Conservation (phyloP, 129 eudicot species). For the Ambrosia artemisiifolia region DNA sequence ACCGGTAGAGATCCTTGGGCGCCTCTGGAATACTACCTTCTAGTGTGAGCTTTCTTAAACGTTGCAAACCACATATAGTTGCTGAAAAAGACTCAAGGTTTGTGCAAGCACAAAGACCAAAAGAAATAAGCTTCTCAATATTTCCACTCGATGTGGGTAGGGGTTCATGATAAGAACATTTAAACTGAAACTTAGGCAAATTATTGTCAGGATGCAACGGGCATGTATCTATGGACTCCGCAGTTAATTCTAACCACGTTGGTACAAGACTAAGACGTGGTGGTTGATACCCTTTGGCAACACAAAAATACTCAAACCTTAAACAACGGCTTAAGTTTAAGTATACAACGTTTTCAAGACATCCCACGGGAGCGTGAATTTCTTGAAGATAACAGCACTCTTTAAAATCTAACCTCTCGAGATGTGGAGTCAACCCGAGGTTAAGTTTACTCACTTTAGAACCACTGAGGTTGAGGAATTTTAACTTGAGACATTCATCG, state of each 20-base stretch:
- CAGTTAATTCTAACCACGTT: background rate
- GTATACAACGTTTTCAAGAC: background rate
- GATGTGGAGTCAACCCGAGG: background rate
- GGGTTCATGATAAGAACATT: background rate
- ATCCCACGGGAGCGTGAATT: background rate
- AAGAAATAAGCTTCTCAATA: background rate
- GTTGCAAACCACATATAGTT: too few relatives aligned
- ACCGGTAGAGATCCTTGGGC: too few relatives aligned
- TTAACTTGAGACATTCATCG: background rate
- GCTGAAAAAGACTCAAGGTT: too few relatives aligned
- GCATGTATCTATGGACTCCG: background rate
- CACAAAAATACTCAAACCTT: background rate
- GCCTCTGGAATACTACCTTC: too few relatives aligned
- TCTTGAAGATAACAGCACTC: background rate
- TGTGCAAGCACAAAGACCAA: too few relatives aligned
- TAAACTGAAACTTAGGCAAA: background rate
- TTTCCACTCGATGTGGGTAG: background rate
- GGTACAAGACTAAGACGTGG: background rate
- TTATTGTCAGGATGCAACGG: background rate
- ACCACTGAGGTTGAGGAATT: background rate
- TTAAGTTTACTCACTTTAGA: background rate
- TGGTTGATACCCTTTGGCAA: too few relatives aligned
- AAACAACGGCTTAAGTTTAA: background rate
- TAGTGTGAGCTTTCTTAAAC: too few relatives aligned
- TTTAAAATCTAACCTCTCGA: background rate